Evolutionary conservation across 345 rosid genomes (phyloP), one percentile per base, ranked within the genome.

Genomic region (Gossypium australe): DNA sequence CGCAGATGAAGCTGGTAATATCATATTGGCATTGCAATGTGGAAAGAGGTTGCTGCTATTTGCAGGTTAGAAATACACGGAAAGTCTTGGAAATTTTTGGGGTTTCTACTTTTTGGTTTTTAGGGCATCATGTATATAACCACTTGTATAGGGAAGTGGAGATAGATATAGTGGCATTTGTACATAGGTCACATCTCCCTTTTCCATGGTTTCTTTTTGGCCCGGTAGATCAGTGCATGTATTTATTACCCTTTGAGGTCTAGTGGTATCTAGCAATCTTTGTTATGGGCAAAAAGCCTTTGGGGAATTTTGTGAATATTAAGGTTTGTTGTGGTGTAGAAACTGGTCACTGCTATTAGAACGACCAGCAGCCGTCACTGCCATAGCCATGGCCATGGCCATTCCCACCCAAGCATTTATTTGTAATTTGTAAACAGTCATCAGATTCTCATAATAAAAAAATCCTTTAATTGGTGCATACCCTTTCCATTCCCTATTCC

Each of bases 81-180:
- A 72, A 27, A 71, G 34, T 13, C 47, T 34, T 5, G 41, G 41
- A 34, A 7, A 4, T 34, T 34, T 53, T 62, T 44, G 41, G 41
- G 41, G 41, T 34, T 34, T 34, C 22, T 78, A 63, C 18, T 56
- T 73, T 78, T 67, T 77, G 78, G 82, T 79, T 75, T 67, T 56
- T 67, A 80, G 86, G 96, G 84, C 74, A 66, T 85, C 81, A 58
- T 87, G 96, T 89, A 91, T 38, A 89, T 87, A 83, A 78, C 82
- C 78, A 79, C 72, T 66, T 66, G 24, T 22, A 48, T 75, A 62
- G 88, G 85, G 84, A 84, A 75, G 83, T 76, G 75, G 84, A 85
- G 27, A 65, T 80, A 66, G 78, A 83, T 80, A 86, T 83, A 89
- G 86, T 82, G 88, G 81, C 81, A 81, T 74, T 78, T 89, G 96